A percentile compares a stretch with the other conserved stretches of the same genome.
These are phyloP conservation scores for Leccinum boreale DNA, from an alignment of 768 basidiomycete genomes.

Conservation along the genomic window DNA sequence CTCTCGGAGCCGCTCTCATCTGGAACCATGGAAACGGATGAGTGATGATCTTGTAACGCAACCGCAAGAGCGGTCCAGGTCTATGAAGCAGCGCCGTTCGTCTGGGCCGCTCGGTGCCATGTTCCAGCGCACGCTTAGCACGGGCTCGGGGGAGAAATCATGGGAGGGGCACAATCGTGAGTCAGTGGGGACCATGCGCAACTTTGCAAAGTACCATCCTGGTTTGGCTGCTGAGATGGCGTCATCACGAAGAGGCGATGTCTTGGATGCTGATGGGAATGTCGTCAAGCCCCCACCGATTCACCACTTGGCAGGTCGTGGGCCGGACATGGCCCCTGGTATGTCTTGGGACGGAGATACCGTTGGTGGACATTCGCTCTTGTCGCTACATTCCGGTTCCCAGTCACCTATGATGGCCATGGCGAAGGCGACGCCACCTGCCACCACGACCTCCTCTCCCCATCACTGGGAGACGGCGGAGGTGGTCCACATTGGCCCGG, in stretches of 20 bases:
- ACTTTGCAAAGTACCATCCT: conserved; percentile 61
- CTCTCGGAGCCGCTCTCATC: conserved; percentile 40
- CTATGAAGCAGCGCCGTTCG: conserved; percentile 39
- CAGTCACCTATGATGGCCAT: conserved; percentile 45
- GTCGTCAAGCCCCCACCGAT: conserved; percentile 31
- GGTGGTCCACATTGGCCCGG: conserved; percentile 40
- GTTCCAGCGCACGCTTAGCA: conserved; percentile 59
- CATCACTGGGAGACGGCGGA: conserved; percentile 74
- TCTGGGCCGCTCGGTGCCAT: conserved; percentile 50
- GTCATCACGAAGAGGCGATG: conserved; percentile 25
- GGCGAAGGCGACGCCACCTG: conserved; percentile 62
- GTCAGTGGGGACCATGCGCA: conserved; percentile 29
- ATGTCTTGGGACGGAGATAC: conserved; percentile 55
- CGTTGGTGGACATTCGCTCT: conserved; percentile 44
- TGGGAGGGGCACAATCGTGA: conserved; percentile 36
- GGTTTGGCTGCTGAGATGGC: conserved; percentile 52
- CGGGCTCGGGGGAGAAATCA: conserved; percentile 48
- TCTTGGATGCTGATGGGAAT: conserved; percentile 18
- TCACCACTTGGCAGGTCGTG: conserved; percentile 43
- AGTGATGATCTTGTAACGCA: conserved; percentile 45
- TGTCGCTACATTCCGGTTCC: conserved; percentile 43
- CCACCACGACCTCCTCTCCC: conserved; percentile 41
- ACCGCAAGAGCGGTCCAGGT: conserved; percentile 37
- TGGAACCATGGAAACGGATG: conserved; percentile 58
- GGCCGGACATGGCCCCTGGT: conserved; percentile 34